phyloP scores from a whole-genome alignment of 2,329 filamentous ascomycete genomes.

The Emergomyces orientalis region DNA sequence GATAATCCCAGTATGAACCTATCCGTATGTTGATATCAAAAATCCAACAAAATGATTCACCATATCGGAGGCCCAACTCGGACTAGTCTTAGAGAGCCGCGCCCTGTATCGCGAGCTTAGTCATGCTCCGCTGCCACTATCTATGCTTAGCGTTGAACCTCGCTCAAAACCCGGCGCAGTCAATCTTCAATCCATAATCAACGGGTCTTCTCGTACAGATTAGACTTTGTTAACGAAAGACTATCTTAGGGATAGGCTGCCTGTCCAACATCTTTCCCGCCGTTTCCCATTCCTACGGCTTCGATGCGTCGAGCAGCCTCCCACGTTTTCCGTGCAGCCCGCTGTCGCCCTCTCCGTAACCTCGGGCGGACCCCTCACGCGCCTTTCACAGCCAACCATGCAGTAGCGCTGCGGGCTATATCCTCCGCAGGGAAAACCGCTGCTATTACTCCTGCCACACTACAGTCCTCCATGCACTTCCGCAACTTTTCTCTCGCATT shows the following conservation, averaged over 20 bases:
- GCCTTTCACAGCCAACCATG: conserved; percentile 31
- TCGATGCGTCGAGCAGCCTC: conserved; percentile 42
- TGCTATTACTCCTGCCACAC: conserved; percentile 26
- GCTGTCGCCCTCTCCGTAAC: conserved; percentile 38
- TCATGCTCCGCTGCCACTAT: background rate
- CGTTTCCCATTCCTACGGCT: conserved; percentile 13
- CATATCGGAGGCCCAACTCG: conserved; percentile 3
- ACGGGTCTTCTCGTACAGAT: background rate
- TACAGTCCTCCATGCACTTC: conserved; percentile 42
- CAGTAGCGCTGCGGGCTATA: conserved; percentile 29
- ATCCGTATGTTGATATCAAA: background rate
- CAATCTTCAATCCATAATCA: background rate
- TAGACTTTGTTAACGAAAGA: background rate
- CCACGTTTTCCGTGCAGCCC: conserved; percentile 40
- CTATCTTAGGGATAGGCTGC: background rate
- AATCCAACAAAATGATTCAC: background rate
- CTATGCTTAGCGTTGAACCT: background rate
- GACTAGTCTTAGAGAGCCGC: background rate
- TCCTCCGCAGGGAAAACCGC: conserved; percentile 28
- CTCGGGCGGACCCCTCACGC: conserved; percentile 26
- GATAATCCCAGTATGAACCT: background rate
- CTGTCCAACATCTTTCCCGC: conserved; percentile 6
- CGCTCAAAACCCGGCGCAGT: background rate
- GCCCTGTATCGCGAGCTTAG: no score
- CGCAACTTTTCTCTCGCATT: conserved; percentile 41